Conservation (phyloP, 768 basidiomycete species). For the Lactifluus volemus region DNA sequence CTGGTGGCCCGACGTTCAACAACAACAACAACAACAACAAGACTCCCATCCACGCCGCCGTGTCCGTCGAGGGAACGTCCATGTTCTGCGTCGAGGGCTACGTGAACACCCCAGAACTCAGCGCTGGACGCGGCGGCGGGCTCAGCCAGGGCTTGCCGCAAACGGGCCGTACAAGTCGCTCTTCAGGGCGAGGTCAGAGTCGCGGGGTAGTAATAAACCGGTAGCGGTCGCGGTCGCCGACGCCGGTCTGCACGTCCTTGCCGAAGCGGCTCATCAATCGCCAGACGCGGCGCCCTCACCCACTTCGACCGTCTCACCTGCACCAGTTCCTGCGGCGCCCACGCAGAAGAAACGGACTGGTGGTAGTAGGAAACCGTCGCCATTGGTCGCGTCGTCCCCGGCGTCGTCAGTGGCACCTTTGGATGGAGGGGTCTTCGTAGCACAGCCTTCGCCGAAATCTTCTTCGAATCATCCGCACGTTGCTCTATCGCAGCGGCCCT, state of each 20-base stretch:
- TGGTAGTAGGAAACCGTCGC: conserved; percentile 3
- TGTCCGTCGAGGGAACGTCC: conserved; percentile 10
- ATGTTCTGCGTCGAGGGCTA: conserved; percentile 16
- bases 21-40: background rate
- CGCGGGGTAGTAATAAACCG: background rate
- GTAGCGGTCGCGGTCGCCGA: background rate
- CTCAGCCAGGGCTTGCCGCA: conserved; percentile 11
- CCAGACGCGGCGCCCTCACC: conserved; percentile 9
- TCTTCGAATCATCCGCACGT: background rate
- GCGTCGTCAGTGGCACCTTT: background rate
- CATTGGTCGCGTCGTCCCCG: background rate
- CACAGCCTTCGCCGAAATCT: background rate
- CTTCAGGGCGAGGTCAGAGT: conserved; percentile 11
- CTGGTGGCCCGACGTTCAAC: conserved; percentile 4
- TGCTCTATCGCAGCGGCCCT: background rate
- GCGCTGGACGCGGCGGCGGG: conserved; percentile 8
- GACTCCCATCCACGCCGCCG: background rate
- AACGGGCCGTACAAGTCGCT: conserved; percentile 16
- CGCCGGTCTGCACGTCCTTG: conserved; percentile 9
- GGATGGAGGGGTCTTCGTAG: background rate
- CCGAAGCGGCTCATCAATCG: conserved; percentile 10
- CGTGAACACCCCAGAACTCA: conserved; percentile 15
- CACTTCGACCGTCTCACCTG: background rate
- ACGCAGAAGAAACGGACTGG: background rate
- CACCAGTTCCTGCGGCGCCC: background rate